Percentiles rank a stretch among this genome's conserved stretches.
Evolutionary conservation across 768 basidiomycete genomes (phyloP).

Genomic region (Tylopilus plumbeoviolaceoides): DNA sequence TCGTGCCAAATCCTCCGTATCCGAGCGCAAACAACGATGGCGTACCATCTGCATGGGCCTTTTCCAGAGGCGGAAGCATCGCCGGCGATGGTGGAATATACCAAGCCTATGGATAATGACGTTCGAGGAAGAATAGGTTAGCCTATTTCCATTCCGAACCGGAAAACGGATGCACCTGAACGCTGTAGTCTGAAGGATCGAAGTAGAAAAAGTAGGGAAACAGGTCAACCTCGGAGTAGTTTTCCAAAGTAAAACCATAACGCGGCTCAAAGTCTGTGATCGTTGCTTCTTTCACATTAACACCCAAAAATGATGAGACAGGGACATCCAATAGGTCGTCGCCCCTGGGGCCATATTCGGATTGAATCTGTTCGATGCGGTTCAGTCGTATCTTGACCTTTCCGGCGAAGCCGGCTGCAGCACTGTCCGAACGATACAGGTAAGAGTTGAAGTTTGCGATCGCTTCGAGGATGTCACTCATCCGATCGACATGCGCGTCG

Average conservation of each 20-base stretch:
- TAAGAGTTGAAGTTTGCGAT: conserved; percentile 20
- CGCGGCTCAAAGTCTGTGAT: conserved; percentile 8
- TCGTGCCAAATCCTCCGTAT: conserved; percentile 19
- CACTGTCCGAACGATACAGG: conserved; percentile 14
- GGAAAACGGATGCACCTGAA: conserved; percentile 8
- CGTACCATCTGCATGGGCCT: neutral
- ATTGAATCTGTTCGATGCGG: neutral
- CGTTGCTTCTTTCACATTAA: neutral
- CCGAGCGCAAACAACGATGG: conserved; percentile 20
- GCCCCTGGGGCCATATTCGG: conserved; percentile 5
- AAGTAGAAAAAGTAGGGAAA: conserved; percentile 25
- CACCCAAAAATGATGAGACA: neutral
- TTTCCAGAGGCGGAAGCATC: conserved; percentile 7
- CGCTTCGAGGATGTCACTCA: conserved; percentile 4
- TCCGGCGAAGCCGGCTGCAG: conserved; percentile 4
- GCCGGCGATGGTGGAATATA: conserved; percentile 8
- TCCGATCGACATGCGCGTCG: neutral
- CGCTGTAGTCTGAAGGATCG: conserved; percentile 19
- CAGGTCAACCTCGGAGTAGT: conserved; percentile 14
- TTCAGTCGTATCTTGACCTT: conserved; percentile 13
- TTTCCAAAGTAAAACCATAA: conserved; percentile 19
- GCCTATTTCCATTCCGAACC: no score
- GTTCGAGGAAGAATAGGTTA: neutral
- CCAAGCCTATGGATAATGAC: conserved; percentile 9
- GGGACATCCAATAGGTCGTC: conserved; percentile 8